phyloP scores from a whole-genome alignment of 257 asterid genomes.

The Voacanga thouarsii region DNA sequence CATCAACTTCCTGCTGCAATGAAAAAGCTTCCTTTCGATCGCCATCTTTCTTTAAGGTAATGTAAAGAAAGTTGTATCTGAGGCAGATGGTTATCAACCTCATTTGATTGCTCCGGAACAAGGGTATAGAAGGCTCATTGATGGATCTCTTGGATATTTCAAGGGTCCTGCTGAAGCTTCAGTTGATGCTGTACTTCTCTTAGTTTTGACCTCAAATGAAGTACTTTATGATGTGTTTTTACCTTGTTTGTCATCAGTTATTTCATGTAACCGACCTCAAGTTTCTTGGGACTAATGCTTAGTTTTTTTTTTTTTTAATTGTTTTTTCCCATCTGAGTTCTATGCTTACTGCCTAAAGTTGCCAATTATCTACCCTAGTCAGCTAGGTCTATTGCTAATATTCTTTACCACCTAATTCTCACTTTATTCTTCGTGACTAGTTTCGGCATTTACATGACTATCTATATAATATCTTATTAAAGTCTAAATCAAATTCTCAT shows the following conservation, averaged over 20 bases:
- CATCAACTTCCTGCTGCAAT: slow-evolving; percentile 94
- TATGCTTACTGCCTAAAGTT: background rate
- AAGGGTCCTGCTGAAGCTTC: slow-evolving; percentile 99
- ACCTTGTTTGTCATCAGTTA: background rate
- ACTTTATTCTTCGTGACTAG: background rate
- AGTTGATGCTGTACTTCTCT: slow-evolving; percentile 76
- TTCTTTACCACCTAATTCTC: background rate
- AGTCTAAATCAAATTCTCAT: background rate
- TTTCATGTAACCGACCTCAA: too few species aligned
- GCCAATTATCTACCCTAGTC: background rate
- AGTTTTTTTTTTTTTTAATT: background rate
- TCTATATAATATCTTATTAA: background rate
- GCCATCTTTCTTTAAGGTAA: slow-evolving; percentile 87
- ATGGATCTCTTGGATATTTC: slow-evolving; percentile 92
- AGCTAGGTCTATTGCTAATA: background rate
- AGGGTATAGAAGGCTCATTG: slow-evolving; percentile 94
- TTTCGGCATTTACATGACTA: background rate
- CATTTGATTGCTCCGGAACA: slow-evolving; percentile 98
- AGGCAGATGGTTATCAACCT: slow-evolving; percentile 99
- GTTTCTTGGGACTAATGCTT: too few species aligned
- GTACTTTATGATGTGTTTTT: background rate
- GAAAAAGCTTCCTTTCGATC: slow-evolving; percentile 93
- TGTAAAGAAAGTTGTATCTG: slow-evolving; percentile 78
- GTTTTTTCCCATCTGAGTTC: background rate
- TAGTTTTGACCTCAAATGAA: slow-evolving; percentile 2